Base-by-base conservation (phyloP, 1,139 yeast species). In the Saccharomyces uvarum region DNA sequence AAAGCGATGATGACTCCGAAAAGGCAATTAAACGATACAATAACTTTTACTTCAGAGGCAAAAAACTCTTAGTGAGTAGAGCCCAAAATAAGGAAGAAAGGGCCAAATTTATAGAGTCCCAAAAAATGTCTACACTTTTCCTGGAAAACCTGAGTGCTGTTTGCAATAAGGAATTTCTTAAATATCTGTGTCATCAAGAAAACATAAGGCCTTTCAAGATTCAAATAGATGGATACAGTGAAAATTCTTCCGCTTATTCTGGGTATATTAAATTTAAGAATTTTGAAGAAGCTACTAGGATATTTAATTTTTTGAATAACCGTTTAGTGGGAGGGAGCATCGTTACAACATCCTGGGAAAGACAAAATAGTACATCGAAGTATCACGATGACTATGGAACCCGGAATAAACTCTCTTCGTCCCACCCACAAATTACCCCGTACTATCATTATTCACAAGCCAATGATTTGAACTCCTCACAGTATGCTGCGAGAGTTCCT, bases 11-110 rank as follows among this genome's bases (percentile, higher is more conserved):
- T 4, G 72, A 71, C 54, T 69, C 72, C 1, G 51, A 57, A 3
- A 53, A 56, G 16, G 72, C 76, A 2, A 63, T 72, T n/a, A 52
- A 56, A 13, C 53, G 54, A 19, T 63, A 67, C 46, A 66, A 73
- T 55, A 64, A 64, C n/a, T 56, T 61, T 8, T 49, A 53, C 2
- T 70, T 65, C 42, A 63, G 63, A 49, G 70, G 64, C 2, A 64
- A 60, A 50, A 62, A 57, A 16, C 57, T 73, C 9, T 63, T 65
- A 9, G 71, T 74, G 50, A 66, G 67, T 1, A 71, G 65, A 51
- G 75, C 75, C 0, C 58, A 3, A 61, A 56, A 29, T 48, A 54
- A 28, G 53, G 56, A 41, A 59, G 54, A 44, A 51, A 53, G 24
- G 48, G 51, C 51, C 51, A 47, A 29, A 42, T 52, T 14, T 51